These are phyloP conservation scores for Acrocalymma vagum DNA, from an alignment of 2,329 filamentous ascomycete genomes.

Conservation along the genomic window DNA sequence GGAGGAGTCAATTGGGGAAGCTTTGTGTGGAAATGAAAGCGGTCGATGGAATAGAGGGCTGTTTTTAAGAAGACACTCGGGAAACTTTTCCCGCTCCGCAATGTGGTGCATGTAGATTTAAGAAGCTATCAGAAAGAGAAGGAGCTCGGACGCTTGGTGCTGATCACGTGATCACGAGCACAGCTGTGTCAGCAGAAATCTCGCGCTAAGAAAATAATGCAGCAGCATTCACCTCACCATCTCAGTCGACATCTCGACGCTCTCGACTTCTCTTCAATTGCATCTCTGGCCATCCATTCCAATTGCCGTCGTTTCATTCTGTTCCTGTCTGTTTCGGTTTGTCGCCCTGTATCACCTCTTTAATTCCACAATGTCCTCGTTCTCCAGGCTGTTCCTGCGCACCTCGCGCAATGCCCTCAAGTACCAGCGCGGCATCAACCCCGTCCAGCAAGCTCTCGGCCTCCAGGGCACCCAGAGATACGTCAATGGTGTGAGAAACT, in stretches of 20 bases:
- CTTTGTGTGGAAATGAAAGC: too few relatives aligned
- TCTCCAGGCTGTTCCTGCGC: conserved; percentile 84
- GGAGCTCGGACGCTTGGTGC: conserved; percentile 16
- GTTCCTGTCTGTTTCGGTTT: conserved; percentile 29
- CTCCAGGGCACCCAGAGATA: conserved; percentile 70
- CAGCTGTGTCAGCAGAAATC: conserved; percentile 20
- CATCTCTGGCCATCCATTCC: conserved; percentile 28
- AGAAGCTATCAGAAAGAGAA: conserved; percentile 4
- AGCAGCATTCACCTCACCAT: conserved; percentile 18
- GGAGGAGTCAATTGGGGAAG: conserved; percentile 13
- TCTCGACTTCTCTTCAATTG: conserved; percentile 2
- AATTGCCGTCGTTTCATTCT: conserved; percentile 38
- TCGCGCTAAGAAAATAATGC: conserved; percentile 43
- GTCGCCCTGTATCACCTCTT: conserved; percentile 25
- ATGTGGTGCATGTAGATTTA: conserved; percentile 3
- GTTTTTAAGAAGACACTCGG: conserved; percentile 12
- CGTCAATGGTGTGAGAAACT: conserved; percentile 70
- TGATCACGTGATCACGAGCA: conserved; percentile 27
- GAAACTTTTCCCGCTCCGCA: conserved; percentile 23
- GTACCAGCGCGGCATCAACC: conserved; percentile 72
- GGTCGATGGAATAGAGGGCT: too few relatives aligned
- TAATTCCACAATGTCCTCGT: conserved; percentile 74
- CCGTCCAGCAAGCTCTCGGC: conserved; percentile 75
- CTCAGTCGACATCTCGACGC: conserved; percentile 16
- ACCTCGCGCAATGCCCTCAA: conserved; percentile 79